phyloP scores from a whole-genome alignment of 2,329 filamentous ascomycete species.

The Aspergillus ochraceoroseus region DNA sequence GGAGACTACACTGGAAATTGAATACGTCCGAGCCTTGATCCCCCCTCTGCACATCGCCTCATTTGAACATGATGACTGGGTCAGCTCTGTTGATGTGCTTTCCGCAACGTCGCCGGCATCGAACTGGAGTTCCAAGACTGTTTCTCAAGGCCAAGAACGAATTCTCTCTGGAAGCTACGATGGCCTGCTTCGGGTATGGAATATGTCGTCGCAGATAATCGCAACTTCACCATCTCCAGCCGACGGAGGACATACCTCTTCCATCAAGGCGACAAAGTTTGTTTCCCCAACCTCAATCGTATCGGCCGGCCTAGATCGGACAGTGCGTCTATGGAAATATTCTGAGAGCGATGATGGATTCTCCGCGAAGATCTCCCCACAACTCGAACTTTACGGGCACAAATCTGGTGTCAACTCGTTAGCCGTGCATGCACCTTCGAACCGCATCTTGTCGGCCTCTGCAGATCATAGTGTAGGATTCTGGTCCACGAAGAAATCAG shows the following conservation, averaged over 20 bases:
- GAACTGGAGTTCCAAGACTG: conserved; percentile 50
- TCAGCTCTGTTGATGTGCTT: conserved; percentile 77
- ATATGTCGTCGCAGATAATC: conserved; percentile 77
- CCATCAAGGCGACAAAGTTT: conserved; percentile 79
- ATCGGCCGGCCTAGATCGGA: conserved; percentile 78
- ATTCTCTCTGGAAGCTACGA: conserved; percentile 94
- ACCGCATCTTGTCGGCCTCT: conserved; percentile 78
- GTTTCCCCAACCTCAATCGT: conserved; percentile 71
- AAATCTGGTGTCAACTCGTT: conserved; percentile 68
- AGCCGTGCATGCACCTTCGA: conserved; percentile 66
- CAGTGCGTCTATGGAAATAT: conserved; percentile 87
- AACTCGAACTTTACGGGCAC: conserved; percentile 80
- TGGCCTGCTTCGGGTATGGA: conserved; percentile 82
- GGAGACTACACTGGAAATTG: conserved; percentile 79
- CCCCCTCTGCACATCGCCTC: conserved; percentile 84
- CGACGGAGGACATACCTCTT: conserved; percentile 68
- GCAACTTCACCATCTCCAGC: conserved; percentile 65
- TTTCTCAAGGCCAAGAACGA: conserved; percentile 57
- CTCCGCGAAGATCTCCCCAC: conserved; percentile 61
- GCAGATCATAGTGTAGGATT: conserved; percentile 79
- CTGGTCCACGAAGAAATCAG: conserved; percentile 76
- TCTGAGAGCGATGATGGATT: conserved; percentile 59
- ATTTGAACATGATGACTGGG: conserved; percentile 98
- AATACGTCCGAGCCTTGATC: conserved; percentile 88
- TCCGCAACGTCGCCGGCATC: conserved; percentile 61